Evolutionary conservation across 371 early-diverging fungal genomes (phyloP).

Genomic region (Mucor ambiguus): DNA sequence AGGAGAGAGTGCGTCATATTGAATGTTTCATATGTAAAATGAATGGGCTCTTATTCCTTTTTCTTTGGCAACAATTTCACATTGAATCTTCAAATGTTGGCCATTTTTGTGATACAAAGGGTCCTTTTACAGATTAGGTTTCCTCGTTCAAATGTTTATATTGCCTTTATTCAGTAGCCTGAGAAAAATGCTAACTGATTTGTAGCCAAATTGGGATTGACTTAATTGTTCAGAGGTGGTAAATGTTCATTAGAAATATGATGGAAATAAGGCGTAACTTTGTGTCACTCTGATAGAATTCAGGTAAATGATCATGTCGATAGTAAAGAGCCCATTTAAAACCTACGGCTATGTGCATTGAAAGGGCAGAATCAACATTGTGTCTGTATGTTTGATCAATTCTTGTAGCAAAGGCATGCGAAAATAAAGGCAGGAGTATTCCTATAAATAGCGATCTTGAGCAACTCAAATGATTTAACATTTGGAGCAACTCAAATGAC

Average conservation of each 20-base stretch:
- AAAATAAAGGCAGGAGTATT: background rate
- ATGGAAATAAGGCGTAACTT: conserved; percentile 3
- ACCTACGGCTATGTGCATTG: too few species aligned
- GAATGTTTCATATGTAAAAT: background rate
- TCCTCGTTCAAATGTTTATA: background rate
- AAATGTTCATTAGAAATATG: conserved; percentile 2
- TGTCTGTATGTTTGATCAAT: background rate
- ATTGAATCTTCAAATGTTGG: background rate
- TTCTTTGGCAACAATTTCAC: background rate
- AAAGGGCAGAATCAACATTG: background rate
- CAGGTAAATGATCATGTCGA: background rate
- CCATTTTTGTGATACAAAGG: background rate
- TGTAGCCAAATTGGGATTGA: background rate
- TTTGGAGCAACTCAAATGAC: background rate
- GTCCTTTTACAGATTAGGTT: background rate
- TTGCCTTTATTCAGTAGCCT: background rate
- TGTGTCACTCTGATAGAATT: background rate
- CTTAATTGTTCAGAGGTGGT: background rate
- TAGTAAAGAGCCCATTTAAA: background rate
- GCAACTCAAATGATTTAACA: background rate
- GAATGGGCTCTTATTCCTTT: too few species aligned
- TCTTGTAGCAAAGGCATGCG: background rate
- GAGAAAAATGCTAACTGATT: background rate
- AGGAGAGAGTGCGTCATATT: too few species aligned
- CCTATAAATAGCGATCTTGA: background rate